Conservation (phyloP, 106 monocot genomes). For the Dendrobium catenatum region DNA sequence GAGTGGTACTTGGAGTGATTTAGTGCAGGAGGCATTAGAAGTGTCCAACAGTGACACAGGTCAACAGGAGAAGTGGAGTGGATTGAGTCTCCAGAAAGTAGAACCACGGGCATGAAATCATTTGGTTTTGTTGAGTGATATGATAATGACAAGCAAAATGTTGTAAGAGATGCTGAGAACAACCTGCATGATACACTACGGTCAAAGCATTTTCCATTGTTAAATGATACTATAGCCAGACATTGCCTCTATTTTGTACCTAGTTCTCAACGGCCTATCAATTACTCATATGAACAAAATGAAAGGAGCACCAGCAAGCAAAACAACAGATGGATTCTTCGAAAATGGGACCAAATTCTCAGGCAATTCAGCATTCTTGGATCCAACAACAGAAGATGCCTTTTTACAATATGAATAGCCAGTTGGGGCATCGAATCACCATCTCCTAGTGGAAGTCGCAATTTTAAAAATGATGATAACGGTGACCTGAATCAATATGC, state of each 20-base stretch:
- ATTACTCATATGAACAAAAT: constrained; percentile 22
- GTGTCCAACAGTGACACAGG: constrained; percentile 73
- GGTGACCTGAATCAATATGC: constrained; percentile 20
- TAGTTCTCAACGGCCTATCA: constrained; percentile 32
- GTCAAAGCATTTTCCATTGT: constrained; percentile 34
- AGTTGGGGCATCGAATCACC: constrained; percentile 19
- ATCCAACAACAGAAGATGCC: constrained; percentile 35
- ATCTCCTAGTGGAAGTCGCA: constrained; percentile 11
- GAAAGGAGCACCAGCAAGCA: constrained; percentile 16
- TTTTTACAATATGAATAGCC: constrained; percentile 17
- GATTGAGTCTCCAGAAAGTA: constrained; percentile 48
- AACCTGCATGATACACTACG: constrained; percentile 29
- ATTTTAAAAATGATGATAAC: constrained; percentile 15
- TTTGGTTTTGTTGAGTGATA: constrained; percentile 16
- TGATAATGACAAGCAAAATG: constrained; percentile 26
- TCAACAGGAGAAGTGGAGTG: constrained; percentile 73
- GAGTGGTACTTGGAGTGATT: constrained; percentile 96
- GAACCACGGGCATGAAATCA: constrained; percentile 33
- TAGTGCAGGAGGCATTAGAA: constrained; percentile 90
- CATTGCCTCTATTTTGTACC: constrained; percentile 13
- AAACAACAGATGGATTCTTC: constrained; percentile 17
- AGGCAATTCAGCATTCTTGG: constrained; percentile 32
- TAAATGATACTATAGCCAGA: constrained; percentile 26
- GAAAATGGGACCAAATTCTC: constrained; percentile 21
- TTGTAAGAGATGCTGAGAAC: constrained; percentile 13